phyloP scores from a whole-genome alignment of 768 basidiomycete species.

The Pleurotus citrinopileatus region DNA sequence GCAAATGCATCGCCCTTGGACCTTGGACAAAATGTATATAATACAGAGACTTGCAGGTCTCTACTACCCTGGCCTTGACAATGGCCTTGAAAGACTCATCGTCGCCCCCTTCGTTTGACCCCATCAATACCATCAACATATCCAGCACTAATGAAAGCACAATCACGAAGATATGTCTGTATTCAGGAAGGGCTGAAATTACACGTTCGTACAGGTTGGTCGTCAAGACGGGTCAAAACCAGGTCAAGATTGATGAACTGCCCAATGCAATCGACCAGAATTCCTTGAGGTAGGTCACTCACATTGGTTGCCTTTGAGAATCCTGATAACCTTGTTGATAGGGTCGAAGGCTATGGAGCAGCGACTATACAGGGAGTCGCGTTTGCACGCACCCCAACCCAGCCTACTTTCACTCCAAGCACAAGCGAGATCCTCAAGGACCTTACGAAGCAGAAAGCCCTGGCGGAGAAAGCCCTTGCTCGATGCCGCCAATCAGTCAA shows the following conservation, averaged over 20 bases:
- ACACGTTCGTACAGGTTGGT: conserved; percentile 30
- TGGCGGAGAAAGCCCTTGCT: conserved; percentile 12
- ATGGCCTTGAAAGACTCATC: conserved; percentile 13
- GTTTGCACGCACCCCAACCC: conserved; percentile 10
- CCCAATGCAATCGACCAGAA: conserved; percentile 9
- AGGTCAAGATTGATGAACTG: conserved; percentile 8
- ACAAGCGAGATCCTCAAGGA: conserved; percentile 1
- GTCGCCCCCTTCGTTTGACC: conserved; percentile 14
- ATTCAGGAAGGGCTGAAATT: conserved; percentile 34
- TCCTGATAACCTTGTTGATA: not conserved
- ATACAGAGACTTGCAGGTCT: no score
- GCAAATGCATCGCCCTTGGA: no score
- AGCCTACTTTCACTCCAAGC: conserved; percentile 6
- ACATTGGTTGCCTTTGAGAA: not conserved
- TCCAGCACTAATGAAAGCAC: conserved; percentile 27
- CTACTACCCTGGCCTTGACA: no score
- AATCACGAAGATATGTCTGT: conserved; percentile 31
- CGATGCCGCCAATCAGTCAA: conserved; percentile 17
- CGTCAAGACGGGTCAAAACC: conserved; percentile 12
- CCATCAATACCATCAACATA: conserved; percentile 20
- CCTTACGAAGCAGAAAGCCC: conserved; percentile 3
- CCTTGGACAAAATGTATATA: no score
- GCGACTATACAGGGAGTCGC: conserved; percentile 21
- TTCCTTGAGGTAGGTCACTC: conserved; percentile 10
- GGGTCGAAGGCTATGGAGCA: conserved; percentile 20